phyloP scores from a whole-genome alignment of 441 rosid genomes.

The Geranium incanum region DNA sequence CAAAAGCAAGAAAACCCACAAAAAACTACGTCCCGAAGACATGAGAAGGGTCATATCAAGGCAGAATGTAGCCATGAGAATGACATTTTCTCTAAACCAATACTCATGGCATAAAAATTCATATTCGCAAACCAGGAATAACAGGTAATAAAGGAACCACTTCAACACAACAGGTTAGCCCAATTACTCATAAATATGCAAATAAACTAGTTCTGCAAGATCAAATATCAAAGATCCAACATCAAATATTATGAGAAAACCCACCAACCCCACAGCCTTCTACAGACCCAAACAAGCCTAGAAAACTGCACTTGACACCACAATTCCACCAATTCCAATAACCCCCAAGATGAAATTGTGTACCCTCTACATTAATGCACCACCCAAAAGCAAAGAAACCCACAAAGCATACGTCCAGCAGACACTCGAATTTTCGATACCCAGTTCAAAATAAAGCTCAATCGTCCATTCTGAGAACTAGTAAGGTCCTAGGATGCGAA shows the following conservation, averaged over 20 bases:
- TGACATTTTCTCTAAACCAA: too few species aligned
- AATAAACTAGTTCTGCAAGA: background rate
- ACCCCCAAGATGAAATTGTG: background rate
- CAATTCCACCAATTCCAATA: constrained; percentile 1
- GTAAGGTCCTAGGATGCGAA: constrained; percentile 6
- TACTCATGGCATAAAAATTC: too few species aligned
- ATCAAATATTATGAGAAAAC: background rate
- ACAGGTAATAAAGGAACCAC: background rate
- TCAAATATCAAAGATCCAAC: background rate
- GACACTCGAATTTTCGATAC: background rate
- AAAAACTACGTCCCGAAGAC: background rate
- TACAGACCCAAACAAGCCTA: background rate
- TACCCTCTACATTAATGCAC: background rate
- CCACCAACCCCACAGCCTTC: background rate
- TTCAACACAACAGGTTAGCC: background rate
- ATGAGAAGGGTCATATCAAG: background rate
- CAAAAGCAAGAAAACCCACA: background rate
- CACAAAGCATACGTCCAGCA: background rate
- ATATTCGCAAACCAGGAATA: too few species aligned
- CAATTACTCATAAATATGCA: background rate
- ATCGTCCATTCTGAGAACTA: background rate
- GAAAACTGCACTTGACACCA: background rate
- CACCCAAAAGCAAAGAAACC: background rate
- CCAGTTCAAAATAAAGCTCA: background rate
- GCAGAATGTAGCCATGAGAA: too few species aligned